Base-by-base conservation (phyloP, 2,329 filamentous ascomycete species). In the Nannizzia gypsea region DNA sequence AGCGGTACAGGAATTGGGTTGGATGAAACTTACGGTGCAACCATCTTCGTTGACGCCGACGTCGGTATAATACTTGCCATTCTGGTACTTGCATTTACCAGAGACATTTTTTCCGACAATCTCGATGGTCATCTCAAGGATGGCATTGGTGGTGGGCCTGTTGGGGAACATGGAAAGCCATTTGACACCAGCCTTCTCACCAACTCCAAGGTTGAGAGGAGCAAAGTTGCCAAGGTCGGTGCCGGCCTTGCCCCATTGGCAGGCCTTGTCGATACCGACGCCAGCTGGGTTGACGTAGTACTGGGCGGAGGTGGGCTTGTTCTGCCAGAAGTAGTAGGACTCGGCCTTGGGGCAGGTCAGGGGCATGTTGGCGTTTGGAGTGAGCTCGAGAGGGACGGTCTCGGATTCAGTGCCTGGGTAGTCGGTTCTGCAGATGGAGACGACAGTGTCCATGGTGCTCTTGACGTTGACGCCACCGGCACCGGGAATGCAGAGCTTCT, bases 261-360 rank as follows among this genome's bases (percentile, higher is more conserved):
- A 99, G 57, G 83, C 88, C 11, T 91, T 75, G 65, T 83, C 72
- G 61, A 84, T 76, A 17, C 75, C 67, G 58, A 87, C 78, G 62
- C 90, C 90, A 67, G 83, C 81, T 68, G 88, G 88, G 82, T 97
- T 97, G 76, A 97, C 82, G 72, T 99, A 99, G 82, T 96, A 97
- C 77, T 97, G 93, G 50, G 91, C 91, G 55, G 89, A 91, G 58
- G 93, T 97, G 57, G 77, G 67, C 72, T 81, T 81, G 67, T 82
- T 82, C 68, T 89, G 66, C 89, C 89, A 95, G 63, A 79, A 75
- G 79, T 90, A 97, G 79, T 92, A 95, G 57, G 77, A 79, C 56
- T 72, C 71, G 62, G 85, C 83, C 65, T 87, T 76, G 54, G 92
- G 88, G 78, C 89, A 92, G 70, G 88, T 89, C 65, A 99, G 76